Evolutionary conservation across 164 flowering plant genomes (phyloP).

Genomic region (Kingdonia uniflora): DNA sequence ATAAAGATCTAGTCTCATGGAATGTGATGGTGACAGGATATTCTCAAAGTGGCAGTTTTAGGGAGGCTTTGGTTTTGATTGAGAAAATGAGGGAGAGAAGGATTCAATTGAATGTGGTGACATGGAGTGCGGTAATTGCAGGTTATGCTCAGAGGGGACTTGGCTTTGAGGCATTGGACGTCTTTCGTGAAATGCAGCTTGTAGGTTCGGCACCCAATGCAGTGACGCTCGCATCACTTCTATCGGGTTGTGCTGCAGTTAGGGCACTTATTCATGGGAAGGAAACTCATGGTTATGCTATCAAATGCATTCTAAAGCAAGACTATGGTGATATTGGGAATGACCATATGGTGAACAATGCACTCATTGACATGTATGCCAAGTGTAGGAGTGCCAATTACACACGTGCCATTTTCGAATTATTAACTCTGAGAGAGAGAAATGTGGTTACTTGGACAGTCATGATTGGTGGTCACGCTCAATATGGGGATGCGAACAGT

Average conservation of each 20-base stretch:
- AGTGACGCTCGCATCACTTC: constrained; percentile 58
- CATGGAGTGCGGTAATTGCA: constrained; percentile 79
- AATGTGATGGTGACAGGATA: constrained; percentile 73
- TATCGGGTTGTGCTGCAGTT: constrained; percentile 63
- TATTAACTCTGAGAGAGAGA: constrained; percentile 21
- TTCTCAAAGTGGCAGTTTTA: constrained; percentile 53
- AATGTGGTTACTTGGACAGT: constrained; percentile 84
- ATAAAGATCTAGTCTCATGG: constrained; percentile 78
- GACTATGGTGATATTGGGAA: constrained; percentile 26
- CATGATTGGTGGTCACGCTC: constrained; percentile 79
- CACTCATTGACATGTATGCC: constrained; percentile 67
- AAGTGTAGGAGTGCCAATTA: constrained; percentile 35
- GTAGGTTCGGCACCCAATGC: constrained; percentile 46
- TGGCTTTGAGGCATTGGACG: constrained; percentile 48
- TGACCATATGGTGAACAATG: constrained; percentile 51
- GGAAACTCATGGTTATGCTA: constrained; percentile 52
- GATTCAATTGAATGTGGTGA: constrained; percentile 55
- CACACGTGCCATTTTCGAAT: constrained; percentile 40
- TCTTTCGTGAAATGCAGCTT: constrained; percentile 49
- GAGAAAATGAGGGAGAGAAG: constrained; percentile 38
- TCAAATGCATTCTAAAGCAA: constrained; percentile 29
- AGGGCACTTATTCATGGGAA: constrained; percentile 54
- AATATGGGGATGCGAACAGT: constrained; percentile 60
- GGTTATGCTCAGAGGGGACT: constrained; percentile 69
- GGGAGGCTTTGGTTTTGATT: constrained; percentile 42